These are phyloP conservation scores for Begonia peltatifolia DNA, from an alignment of 306 rosid species.

Conservation along the genomic window DNA sequence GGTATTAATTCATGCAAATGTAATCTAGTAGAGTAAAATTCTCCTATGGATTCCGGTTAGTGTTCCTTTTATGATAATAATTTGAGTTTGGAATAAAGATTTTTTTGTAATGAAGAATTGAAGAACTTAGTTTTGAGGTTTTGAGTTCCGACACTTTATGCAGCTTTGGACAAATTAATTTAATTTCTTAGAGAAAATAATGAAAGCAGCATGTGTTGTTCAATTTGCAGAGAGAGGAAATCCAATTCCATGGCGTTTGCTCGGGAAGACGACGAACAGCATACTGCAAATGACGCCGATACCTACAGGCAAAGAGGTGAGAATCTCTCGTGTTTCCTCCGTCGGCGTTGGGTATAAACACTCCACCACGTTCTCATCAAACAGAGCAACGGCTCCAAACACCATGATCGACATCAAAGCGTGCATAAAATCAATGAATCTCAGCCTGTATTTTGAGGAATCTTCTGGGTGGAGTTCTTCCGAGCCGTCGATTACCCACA, in stretches of 20 bases:
- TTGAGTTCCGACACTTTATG: no score
- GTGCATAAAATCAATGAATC: slow-evolving; percentile 58
- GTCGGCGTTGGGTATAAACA: slow-evolving; percentile 72
- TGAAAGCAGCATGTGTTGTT: no score
- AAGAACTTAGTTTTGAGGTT: no score
- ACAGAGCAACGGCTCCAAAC: slow-evolving; percentile 49
- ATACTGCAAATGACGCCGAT: slow-evolving; percentile 56
- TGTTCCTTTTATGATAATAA: no score
- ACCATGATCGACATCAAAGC: slow-evolving; percentile 52
- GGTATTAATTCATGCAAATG: no score
- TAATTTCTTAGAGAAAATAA: no score
- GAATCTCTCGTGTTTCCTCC: slow-evolving; percentile 34
- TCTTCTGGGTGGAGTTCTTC: slow-evolving; percentile 14
- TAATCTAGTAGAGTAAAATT: no score
- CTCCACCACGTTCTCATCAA: slow-evolving; percentile 48
- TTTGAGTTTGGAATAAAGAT: no score
- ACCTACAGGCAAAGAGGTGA: slow-evolving; percentile 38
- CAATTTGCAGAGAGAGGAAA: slow-evolving; percentile 54
- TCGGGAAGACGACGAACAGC: slow-evolving; percentile 49
- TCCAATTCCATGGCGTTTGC: slow-evolving; percentile 72
- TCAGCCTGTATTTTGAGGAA: slow-evolving; percentile 28
- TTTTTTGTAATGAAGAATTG: no score
- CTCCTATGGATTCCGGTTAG: no score
- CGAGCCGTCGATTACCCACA: slow-evolving; percentile 63
- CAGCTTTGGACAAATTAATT: no score